Evolutionary conservation across 2,329 filamentous ascomycete genomes (phyloP), one percentile per base, ranked within the genome.

Genomic region (Arthrocladium fulminans): DNA sequence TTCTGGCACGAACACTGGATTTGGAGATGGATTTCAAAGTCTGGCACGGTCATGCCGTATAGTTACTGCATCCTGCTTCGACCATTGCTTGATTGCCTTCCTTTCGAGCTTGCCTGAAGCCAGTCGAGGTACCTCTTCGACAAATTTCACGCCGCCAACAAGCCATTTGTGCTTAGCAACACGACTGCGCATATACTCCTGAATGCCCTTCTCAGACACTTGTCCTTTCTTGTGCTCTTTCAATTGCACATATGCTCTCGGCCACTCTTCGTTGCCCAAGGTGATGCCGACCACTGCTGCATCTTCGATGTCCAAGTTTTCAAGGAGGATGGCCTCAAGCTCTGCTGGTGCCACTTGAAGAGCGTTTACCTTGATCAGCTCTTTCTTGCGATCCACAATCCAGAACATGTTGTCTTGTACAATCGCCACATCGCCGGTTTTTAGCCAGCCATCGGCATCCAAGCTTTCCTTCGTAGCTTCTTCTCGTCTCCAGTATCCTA

Each of bases 361-460:
- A 66, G 81, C 81, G 71, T 86, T 81, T 60, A 72, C 79, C 63
- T 81, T 75, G 59, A 67, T 67, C 34, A 65, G 59, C 37, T 63
- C 67, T 67, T 84, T 85, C n/a, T 84, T 69, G 3, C 87, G 79
- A 61, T 94, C 87, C 0, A 86, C 89, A 60, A 90, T 86, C 67
- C 88, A 83, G 40, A 95, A 65, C 60, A 95, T 88, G 64, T 94
- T 85, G 54, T 81, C 69, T 3, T 75, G 74, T 6, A 92, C 70
- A 2, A 90, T 70, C 0, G 83, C 87, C 62, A 94, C 86, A 59
- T 95, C 89, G 3, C 89, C 89, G 0, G 89, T 95, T 37, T 77
- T 79, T 73, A 94, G 80, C 80, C 87, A 90, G 9, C 73, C 74
- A 56, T 88, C 81, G 1, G 81, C 73, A 5, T 52, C 53, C 23